These are phyloP conservation scores for Ophiostoma triangulosporum DNA, from an alignment of 2,329 filamentous ascomycete species.

Conservation along the genomic window DNA sequence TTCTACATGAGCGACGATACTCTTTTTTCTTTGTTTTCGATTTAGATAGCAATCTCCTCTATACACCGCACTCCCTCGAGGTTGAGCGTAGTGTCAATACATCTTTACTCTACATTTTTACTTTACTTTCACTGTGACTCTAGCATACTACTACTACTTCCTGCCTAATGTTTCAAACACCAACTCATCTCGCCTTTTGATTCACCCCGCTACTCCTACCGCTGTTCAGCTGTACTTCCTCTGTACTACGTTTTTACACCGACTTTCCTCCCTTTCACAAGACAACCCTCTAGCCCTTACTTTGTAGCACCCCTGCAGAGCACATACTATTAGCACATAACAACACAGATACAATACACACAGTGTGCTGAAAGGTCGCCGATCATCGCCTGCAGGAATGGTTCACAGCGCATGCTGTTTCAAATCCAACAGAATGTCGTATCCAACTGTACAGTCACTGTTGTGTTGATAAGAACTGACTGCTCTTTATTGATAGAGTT, in stretches of 20 bases:
- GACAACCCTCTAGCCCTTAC: not conserved
- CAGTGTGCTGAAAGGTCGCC: not conserved
- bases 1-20: not conserved
- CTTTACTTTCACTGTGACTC: not conserved
- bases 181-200: too few relatives aligned
- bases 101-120: not conserved
- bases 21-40: not conserved
- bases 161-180: too few relatives aligned
- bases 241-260: not conserved
- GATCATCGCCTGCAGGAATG: not conserved
- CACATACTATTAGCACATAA: too few relatives aligned
- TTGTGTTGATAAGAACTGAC: too few relatives aligned
- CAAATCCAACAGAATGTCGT: too few relatives aligned
- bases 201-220: not conserved
- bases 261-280: slow-evolving; percentile 1
- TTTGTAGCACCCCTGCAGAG: not conserved
- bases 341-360: too few relatives aligned
- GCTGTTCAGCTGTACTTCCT: not conserved
- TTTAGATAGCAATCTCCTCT: slow-evolving; percentile 6
- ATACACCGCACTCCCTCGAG: slow-evolving; percentile 8
- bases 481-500: too few relatives aligned
- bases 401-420: too few relatives aligned
- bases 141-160: too few relatives aligned
- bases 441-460: too few relatives aligned
- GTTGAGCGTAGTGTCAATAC: slow-evolving; percentile 7